Evolutionary conservation across 2,329 filamentous ascomycete genomes (phyloP).

Genomic region (Balansia obtecta): DNA sequence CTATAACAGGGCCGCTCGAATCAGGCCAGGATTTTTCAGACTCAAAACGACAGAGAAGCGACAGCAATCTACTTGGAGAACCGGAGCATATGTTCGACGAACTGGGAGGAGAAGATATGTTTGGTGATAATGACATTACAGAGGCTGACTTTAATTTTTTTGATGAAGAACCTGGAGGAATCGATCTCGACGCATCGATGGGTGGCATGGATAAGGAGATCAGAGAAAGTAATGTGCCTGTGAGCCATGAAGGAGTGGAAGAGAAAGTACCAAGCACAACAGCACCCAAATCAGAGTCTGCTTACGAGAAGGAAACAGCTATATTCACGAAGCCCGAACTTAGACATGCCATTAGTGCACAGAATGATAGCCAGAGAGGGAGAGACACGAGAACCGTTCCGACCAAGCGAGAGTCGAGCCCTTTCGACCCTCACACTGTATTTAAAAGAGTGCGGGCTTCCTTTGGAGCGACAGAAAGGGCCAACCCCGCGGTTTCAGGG

Average conservation of each 20-base stretch:
- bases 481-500: constrained; percentile 11
- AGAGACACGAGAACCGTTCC: constrained; percentile 18
- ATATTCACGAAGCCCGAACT: constrained; percentile 49
- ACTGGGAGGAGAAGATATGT: constrained; percentile 55
- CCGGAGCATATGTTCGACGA: constrained; percentile 55
- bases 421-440: constrained; percentile 44
- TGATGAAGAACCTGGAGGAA: constrained; percentile 44
- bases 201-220: constrained; percentile 7
- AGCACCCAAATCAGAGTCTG: constrained; percentile 8
- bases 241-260: constrained; percentile 6
- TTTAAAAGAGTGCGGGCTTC: constrained; percentile 45
- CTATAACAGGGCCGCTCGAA: constrained; percentile 13
- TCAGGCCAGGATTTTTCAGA: constrained; percentile 24
- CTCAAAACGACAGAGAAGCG: constrained; percentile 31
- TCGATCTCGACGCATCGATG: constrained; percentile 24
- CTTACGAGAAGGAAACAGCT: constrained; percentile 14
- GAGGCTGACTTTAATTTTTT: constrained; percentile 81
- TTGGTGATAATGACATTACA: constrained; percentile 62
- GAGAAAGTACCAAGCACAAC: constrained; percentile 8
- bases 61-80: constrained; percentile 30
- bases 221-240: background rate
- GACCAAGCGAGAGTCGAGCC: constrained; percentile 41
- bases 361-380: constrained; percentile 27
- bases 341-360: constrained; percentile 42
- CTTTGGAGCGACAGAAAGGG: constrained; percentile 15